Conservation (phyloP, 805 yeast species). For the Zygosaccharomyces rouxii region DNA sequence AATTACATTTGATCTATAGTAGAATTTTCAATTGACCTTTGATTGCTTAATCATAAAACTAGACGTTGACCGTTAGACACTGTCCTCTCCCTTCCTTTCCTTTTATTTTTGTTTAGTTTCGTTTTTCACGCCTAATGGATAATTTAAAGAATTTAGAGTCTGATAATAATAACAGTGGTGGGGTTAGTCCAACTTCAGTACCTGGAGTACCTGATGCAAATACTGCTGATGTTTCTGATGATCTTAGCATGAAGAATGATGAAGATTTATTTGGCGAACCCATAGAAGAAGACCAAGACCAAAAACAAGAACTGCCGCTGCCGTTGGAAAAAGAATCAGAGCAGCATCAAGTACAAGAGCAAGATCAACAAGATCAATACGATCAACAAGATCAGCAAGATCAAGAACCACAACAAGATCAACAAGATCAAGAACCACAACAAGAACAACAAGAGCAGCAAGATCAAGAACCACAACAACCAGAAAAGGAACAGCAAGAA, state of each 20-base stretch:
- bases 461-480: background rate
- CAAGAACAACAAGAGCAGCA: background rate
- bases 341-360: background rate
- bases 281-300: constrained; percentile 36
- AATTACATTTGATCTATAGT: too few relatives aligned
- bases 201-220: constrained; percentile 44
- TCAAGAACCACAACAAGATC: background rate
- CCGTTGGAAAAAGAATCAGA: constrained; percentile 12
- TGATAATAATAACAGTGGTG: background rate
- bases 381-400: background rate
- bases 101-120: background rate
- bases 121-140: constrained; percentile 1
- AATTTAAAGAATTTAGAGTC: background rate
- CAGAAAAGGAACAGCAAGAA: background rate
- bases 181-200: constrained; percentile 29
- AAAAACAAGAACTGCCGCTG: constrained; percentile 35
- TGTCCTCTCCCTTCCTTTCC: background rate
- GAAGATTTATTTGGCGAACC: constrained; percentile 34
- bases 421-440: background rate
- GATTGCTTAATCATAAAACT: background rate
- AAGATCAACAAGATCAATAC: background rate
- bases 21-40: too few relatives aligned
- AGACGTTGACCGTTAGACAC: background rate
- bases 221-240: constrained; percentile 24
- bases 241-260: constrained; percentile 37